These are phyloP conservation scores for Phytophthora quininea DNA, from an alignment of 352 stramenopile genomes.

Conservation along the genomic window DNA sequence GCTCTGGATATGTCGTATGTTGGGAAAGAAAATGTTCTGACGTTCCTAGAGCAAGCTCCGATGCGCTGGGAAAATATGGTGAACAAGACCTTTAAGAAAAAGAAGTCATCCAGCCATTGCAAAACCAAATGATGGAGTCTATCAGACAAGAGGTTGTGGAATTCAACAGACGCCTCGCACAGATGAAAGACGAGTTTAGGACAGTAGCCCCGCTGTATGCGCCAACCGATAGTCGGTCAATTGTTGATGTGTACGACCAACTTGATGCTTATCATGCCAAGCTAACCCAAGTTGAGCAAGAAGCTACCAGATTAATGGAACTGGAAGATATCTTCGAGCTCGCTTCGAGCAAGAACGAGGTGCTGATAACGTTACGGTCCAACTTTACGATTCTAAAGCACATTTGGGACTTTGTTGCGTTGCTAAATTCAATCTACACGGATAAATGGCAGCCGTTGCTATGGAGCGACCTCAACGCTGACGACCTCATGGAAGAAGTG, in stretches of 20 bases:
- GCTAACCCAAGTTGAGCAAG: constrained; percentile 78
- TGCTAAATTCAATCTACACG: constrained; percentile 76
- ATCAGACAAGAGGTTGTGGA: constrained; percentile 76
- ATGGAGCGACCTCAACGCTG: constrained; percentile 91
- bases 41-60: constrained; percentile 89
- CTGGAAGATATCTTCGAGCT: constrained; percentile 97
- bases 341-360: constrained; percentile 74
- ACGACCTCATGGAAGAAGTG: constrained; percentile 90
- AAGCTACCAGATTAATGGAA: constrained; percentile 86
- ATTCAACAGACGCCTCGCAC: constrained; percentile 75
- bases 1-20: constrained; percentile 89
- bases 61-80: constrained; percentile 93
- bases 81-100: constrained; percentile 94
- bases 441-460: constrained; percentile 86
- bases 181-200: constrained; percentile 72
- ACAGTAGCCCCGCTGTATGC: constrained; percentile 58
- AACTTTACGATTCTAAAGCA: constrained; percentile 92
- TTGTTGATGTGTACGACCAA: constrained; percentile 82
- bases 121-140: constrained; percentile 88
- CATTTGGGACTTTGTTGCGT: constrained; percentile 94
- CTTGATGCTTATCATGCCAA: constrained; percentile 89
- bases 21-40: constrained; percentile 79
- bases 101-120: constrained; percentile 91
- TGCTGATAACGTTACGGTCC: constrained; percentile 74
- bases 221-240: constrained; percentile 25